Percentiles rank a stretch among this genome's conserved stretches.
phyloP scores from a whole-genome alignment of 2,329 filamentous ascomycete species.

The Madurella fahalii region DNA sequence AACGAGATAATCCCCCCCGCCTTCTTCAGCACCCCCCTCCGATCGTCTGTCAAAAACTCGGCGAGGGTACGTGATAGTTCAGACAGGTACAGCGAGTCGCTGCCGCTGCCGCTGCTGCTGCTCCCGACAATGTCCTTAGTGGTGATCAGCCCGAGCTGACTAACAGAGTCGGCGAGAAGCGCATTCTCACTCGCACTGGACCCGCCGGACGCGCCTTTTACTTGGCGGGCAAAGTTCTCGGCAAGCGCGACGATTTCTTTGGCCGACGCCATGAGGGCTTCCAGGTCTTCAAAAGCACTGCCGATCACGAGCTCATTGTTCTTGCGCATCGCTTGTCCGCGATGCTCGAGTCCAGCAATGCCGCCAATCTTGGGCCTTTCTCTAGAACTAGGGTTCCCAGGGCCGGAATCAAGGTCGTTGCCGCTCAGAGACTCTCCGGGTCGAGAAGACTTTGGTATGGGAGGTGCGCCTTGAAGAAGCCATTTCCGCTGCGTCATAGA shows the following conservation, averaged over 20 bases:
- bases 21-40: constrained; percentile 68
- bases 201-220: constrained; percentile 38
- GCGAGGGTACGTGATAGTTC: constrained; percentile 80
- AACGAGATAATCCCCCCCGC: constrained; percentile 86
- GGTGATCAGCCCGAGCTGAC: constrained; percentile 81
- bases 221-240: constrained; percentile 75
- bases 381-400: constrained; percentile 20
- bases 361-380: constrained; percentile 64
- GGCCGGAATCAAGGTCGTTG: constrained; percentile 17
- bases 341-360: constrained; percentile 86
- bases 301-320: constrained; percentile 94
- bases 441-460: constrained; percentile 64
- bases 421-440: constrained; percentile 36
- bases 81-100: constrained; percentile 83
- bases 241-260: constrained; percentile 94
- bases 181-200: constrained; percentile 59
- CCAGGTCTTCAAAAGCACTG: constrained; percentile 90
- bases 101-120: constrained; percentile 66
- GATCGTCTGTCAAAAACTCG: constrained; percentile 84
- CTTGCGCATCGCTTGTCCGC: constrained; percentile 77
- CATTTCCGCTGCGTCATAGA: constrained; percentile 92
- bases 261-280: constrained; percentile 94
- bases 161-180: constrained; percentile 75
- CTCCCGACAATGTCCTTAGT: constrained; percentile 89
- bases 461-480: constrained; percentile 85